Percentiles rank a stretch among this genome's conserved stretches.
phyloP scores from a whole-genome alignment of 2,329 filamentous ascomycete genomes.

The Microsporum audouinii region DNA sequence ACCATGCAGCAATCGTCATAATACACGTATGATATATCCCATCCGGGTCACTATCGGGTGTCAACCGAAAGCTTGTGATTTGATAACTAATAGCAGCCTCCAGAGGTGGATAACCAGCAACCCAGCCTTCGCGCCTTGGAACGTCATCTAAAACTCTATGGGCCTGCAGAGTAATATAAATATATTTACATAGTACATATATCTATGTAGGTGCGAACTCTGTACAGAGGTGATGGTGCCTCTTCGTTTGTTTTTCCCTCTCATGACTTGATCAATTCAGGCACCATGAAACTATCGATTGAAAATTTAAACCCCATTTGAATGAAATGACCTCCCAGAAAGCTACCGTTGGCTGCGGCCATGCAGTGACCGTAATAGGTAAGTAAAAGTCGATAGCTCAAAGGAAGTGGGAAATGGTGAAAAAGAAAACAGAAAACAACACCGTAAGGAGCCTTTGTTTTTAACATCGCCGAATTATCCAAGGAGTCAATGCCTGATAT shows the following conservation, averaged over 20 bases:
- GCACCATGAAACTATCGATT: background rate
- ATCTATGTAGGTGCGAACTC: background rate
- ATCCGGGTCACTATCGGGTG: background rate
- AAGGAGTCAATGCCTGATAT: background rate
- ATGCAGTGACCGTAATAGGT: background rate
- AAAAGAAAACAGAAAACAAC: background rate
- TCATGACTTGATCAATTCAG: background rate
- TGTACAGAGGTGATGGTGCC: background rate
- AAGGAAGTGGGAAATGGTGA: background rate
- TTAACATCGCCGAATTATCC: too few species aligned
- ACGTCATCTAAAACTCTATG: background rate
- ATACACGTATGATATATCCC: background rate
- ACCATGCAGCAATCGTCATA: background rate
- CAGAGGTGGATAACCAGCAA: background rate
- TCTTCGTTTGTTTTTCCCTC: background rate
- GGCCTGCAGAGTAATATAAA: background rate
- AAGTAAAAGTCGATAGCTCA: background rate
- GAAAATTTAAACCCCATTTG: background rate
- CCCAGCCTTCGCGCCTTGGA: background rate
- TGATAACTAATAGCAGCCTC: background rate
- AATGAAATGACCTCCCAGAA: background rate
- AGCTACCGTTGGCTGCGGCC: background rate
- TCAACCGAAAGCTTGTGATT: background rate
- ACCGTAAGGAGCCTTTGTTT: background rate
- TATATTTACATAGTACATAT: background rate